Base-by-base conservation (phyloP, 164 flowering plant genomes). In the Protea cynaroides region DNA sequence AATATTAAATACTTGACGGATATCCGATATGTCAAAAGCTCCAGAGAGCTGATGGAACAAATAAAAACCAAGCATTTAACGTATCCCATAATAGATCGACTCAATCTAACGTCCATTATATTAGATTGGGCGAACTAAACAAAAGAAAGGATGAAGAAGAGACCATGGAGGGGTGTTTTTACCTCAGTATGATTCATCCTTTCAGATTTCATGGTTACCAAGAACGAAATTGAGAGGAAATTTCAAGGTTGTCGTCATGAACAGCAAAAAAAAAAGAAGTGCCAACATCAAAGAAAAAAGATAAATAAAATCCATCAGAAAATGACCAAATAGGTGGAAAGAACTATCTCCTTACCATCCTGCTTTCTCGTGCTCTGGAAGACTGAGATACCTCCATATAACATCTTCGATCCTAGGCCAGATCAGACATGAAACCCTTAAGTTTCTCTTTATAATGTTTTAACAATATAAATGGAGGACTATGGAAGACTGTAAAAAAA, bases 151-250 rank as follows among this genome's bases (percentile, higher is more conserved):
- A n/a, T 4, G 18, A 47, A 10, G 12, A 36, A 23, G 21, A 13
- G 38, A n/a, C 29, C 24, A 11, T 21, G 18, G 21, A 13, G 36
- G 21, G n/a, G 23, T 36, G n/a, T n/a, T n/a, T 15, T 64, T 73
- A 80, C 84, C 84, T 78, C 81, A 67, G 75, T 79, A 66, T 77
- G 77, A n/a, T 75, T 77, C 53, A 77, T 68, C 69, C 82, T 81
- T 76, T 22, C 10, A 25, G 13, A 21, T 61, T 51, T 56, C 12
- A 57, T 51, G 65, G 56, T 49, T 57, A 25, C 53, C 46, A 25
- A 40, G 21, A 52, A 8, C 21, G 29, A 29, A 23, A 55, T 17
- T 34, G 23, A 55, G 52, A 4, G 22, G 40, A 21, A 11, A 64
- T 23, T 7, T 64, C 37, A 55, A 40, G 13, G 37, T 23, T n/a